Conservation (phyloP, 192 early-diverging fungal genomes). For the Geosiphon pyriformis region DNA sequence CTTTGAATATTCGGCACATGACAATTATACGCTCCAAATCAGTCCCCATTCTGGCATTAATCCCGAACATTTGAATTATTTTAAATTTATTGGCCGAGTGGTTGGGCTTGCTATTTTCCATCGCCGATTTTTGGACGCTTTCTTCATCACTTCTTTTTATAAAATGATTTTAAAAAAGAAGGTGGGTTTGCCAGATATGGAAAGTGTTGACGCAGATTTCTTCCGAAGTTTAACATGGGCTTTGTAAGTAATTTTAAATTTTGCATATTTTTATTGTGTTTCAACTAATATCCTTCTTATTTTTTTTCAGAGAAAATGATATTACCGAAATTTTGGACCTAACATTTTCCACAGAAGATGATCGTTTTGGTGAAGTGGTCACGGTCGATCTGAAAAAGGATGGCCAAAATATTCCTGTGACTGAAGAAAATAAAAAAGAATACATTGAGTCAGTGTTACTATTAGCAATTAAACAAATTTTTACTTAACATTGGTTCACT, state of each 20-base stretch:
- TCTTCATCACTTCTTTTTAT: slow-evolving; percentile 94
- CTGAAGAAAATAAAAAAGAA: slow-evolving; percentile 94
- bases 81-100: slow-evolving; percentile 96
- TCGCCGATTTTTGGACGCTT: slow-evolving; percentile 92
- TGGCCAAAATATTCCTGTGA: slow-evolving; percentile 89
- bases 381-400: slow-evolving; percentile 84
- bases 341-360: slow-evolving; percentile 91
- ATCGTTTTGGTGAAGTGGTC: slow-evolving; percentile 84
- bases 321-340: slow-evolving; percentile 81
- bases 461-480: neutral
- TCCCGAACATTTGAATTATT: slow-evolving; percentile 97
- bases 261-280: neutral
- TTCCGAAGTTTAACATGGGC: slow-evolving; percentile 90
- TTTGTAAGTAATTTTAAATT: slow-evolving; percentile 48
- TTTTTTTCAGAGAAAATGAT: slow-evolving; percentile 67
- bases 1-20: slow-evolving; percentile 97
- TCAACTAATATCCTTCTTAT: neutral
- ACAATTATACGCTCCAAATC: slow-evolving; percentile 97
- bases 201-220: slow-evolving; percentile 91
- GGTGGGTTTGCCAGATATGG: slow-evolving; percentile 84
- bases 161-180: slow-evolving; percentile 93
- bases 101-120: slow-evolving; percentile 97
- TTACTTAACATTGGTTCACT: neutral
- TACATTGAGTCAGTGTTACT: slow-evolving; percentile 78
- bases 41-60: slow-evolving; percentile 93